phyloP scores from a whole-genome alignment of 2,329 filamentous ascomycete genomes.

The Emericellopsis atlantica region DNA sequence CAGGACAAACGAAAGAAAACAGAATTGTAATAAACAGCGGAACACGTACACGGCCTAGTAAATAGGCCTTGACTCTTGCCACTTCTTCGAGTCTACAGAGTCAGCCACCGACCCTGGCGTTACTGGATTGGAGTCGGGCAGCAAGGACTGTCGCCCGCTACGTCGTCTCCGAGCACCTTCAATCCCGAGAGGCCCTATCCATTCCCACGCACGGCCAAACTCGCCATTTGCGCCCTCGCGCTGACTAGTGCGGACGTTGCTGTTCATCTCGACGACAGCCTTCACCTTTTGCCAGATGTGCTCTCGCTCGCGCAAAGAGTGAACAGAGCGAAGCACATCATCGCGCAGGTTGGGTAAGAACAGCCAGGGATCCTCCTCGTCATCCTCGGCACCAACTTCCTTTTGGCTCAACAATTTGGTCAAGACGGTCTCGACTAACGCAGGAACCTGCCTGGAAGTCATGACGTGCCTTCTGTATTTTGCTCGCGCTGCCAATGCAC shows the following conservation, averaged over 20 bases:
- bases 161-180: constrained; percentile 31
- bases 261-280: constrained; percentile 81
- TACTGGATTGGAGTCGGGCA: constrained; percentile 23
- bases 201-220: constrained; percentile 56
- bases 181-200: constrained; percentile 47
- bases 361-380: constrained; percentile 68
- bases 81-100: constrained; percentile 18
- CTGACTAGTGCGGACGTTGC: constrained; percentile 71
- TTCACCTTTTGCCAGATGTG: constrained; percentile 75
- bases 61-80: constrained; percentile 28
- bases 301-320: constrained; percentile 63
- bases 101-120: constrained; percentile 11
- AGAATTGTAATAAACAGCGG: background rate
- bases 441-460: constrained; percentile 62
- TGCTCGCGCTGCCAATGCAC: constrained; percentile 49
- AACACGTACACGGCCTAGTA: constrained; percentile 14
- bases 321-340: constrained; percentile 74
- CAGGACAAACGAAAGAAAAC: background rate
- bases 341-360: constrained; percentile 83
- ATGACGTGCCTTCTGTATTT: constrained; percentile 50
- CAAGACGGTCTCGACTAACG: constrained; percentile 72
- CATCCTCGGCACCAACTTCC: constrained; percentile 55
- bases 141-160: constrained; percentile 38
- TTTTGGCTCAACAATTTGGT: constrained; percentile 76
- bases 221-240: constrained; percentile 55